Evolutionary conservation across 1,284 basidiomycete genomes (phyloP), one percentile per base, ranked within the genome.

Genomic region (Paramarasmius palmivorus): DNA sequence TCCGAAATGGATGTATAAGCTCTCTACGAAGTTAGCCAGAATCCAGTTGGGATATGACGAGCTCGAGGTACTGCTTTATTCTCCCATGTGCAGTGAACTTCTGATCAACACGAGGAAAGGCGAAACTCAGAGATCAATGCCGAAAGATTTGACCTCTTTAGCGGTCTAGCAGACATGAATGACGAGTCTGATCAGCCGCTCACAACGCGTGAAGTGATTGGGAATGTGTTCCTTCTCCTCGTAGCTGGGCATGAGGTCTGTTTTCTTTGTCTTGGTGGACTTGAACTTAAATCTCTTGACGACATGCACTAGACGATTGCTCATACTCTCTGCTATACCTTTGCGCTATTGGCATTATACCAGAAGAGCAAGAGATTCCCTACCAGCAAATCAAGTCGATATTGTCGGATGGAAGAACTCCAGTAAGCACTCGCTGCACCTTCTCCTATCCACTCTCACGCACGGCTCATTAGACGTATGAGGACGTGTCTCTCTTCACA

Each of bases 401-500:
- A 10, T 19, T 48, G 19, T 32, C 46, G 14, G 46, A 48, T 22
- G 46, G 46, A 25, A 48, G 46, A 19, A 37, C 20, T 25, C 45
- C 19, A 4, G 46, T 48, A 9, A 48, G 46, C 20, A n/a, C n/a
- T 9, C 34, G 4, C 26, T 25, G 10, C 17, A 10, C 25, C 42
- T 14, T 12, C 22, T 6, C 9, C 12, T 26, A 3, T 26, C 42
- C 20, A 7, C 23, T 45, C 42, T 26, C 3, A 45, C 25, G 10
- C 15, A 5, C 10, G 12, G n/a, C n/a, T 32, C 42, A 2, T 12
- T 25, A 81, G 81, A 70, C 70, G 2, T 86, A 84, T 59, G 74
- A 79, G 53, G 80, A 84, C 42, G 76, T 82, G 68, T 62, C 72
- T 25, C 56, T 66, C 26, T 68, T 85, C n/a, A 73, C 70, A 10